Evolutionary conservation across 192 early-diverging fungal genomes (phyloP).

Genomic region (Rhizophagus prolifer): DNA sequence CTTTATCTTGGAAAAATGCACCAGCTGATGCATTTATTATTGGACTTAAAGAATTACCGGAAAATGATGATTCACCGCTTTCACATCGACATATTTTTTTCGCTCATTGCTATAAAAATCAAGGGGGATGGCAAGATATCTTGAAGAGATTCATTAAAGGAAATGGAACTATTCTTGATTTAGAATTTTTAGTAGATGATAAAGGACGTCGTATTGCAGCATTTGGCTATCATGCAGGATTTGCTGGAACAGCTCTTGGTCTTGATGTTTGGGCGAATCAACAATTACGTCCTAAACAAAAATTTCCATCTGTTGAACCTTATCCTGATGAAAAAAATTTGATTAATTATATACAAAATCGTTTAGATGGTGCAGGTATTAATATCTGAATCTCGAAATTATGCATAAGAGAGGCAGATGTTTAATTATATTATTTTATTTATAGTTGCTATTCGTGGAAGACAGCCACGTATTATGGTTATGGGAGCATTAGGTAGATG

Average conservation of each 20-base stretch:
- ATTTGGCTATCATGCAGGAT: slow-evolving; percentile 96
- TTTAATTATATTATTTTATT: not conserved
- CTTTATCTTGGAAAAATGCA: slow-evolving; percentile 84
- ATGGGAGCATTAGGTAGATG: slow-evolving; percentile 97
- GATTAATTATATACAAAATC: slow-evolving; percentile 67
- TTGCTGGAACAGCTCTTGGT: slow-evolving; percentile 90
- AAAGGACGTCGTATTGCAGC: slow-evolving; percentile 90
- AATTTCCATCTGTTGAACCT: slow-evolving; percentile 76
- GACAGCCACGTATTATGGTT: slow-evolving; percentile 85
- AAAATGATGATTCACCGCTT: slow-evolving; percentile 86
- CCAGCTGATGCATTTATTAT: slow-evolving; percentile 91
- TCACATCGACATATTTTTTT: slow-evolving; percentile 96
- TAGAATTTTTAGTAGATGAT: slow-evolving; percentile 90
- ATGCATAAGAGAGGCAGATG: not conserved
- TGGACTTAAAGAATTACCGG: slow-evolving; percentile 96
- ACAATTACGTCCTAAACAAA: slow-evolving; percentile 49
- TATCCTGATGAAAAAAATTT: slow-evolving; percentile 83
- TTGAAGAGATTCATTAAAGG: slow-evolving; percentile 82
- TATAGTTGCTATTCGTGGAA: slow-evolving; percentile 32
- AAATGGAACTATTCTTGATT: slow-evolving; percentile 84
- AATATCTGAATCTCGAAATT: slow-evolving; percentile 8
- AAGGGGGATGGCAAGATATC: slow-evolving; percentile 91
- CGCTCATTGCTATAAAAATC: slow-evolving; percentile 97
- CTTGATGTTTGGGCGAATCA: slow-evolving; percentile 92
- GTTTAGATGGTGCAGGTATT: slow-evolving; percentile 60